Base-by-base conservation (phyloP, 352 stramenopile genomes). In the Pythium monospermum region DNA sequence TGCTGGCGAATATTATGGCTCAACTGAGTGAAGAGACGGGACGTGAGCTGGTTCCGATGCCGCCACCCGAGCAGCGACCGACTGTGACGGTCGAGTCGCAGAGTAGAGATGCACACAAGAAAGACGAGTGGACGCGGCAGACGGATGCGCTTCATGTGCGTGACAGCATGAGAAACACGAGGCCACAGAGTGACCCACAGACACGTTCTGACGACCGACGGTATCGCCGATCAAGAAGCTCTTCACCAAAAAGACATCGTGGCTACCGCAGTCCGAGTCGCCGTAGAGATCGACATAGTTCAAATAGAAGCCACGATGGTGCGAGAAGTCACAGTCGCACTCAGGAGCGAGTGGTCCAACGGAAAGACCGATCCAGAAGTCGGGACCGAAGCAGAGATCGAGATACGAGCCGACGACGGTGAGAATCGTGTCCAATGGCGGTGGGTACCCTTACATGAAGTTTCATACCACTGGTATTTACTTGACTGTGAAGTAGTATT, bases 1-100 rank as follows among this genome's bases (percentile, higher is more conserved):
- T 90, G 51, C 73, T 90, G 10, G 59, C 67, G 4, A 83, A 76
- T 36, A 73, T 84, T 42, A 90, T 90, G 76, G 39, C 76, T 23
- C 64, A 58, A 0, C 64, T 87, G 22, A 77, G 69, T 50, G 33
- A 78, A 32, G 67, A 72, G 31, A 66, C 49, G 0, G 71, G 68
- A 31, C 57, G 71, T 8, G 57, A 77, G 19, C 53, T 85, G 1
- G 53, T 47, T 12, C 16, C 32, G 21, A 13, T 26, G 19, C 41
- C 38, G 23, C 7, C 15, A 18, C 23, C 23, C n/a, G n/a, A n/a
- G n/a, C n/a, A n/a, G n/a, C n/a, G n/a, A n/a, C n/a, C n/a, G n/a
- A n/a, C n/a, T n/a, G n/a, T n/a, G n/a, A n/a, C n/a, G n/a, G n/a
- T n/a, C n/a, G n/a, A n/a, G n/a, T n/a, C n/a, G n/a, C n/a, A n/a